Percentiles rank a stretch among this genome's conserved stretches.
Evolutionary conservation across 1,284 basidiomycete genomes (phyloP).

Genomic region (Megacollybia platyphylla): DNA sequence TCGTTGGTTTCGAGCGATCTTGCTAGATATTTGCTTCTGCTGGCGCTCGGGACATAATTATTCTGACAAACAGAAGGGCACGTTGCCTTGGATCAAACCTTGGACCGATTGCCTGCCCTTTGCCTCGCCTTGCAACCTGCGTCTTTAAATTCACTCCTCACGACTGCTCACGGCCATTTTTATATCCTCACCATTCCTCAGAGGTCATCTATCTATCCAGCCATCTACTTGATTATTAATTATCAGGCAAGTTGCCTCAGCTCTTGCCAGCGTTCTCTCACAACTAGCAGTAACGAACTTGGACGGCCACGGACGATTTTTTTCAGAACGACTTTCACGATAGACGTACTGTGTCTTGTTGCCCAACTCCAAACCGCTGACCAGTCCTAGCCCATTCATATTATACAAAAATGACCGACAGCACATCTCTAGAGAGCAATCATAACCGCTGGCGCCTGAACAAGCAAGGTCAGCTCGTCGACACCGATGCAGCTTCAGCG

Average conservation of each 20-base stretch:
- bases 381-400: conserved; percentile 19
- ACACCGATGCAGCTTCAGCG: conserved; percentile 33
- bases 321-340: conserved; percentile 22
- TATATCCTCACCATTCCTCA: conserved; percentile 42
- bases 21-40: neutral
- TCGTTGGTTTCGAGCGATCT: too few relatives aligned
- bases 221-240: conserved; percentile 20
- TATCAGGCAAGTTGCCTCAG: conserved; percentile 24
- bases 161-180: conserved; percentile 33
- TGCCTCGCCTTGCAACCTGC: conserved; percentile 32
- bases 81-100: conserved; percentile 59
- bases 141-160: conserved; percentile 25
- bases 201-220: conserved; percentile 32
- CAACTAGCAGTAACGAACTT: conserved; percentile 45
- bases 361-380: conserved; percentile 9
- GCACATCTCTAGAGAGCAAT: conserved; percentile 17
- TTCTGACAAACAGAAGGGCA: conserved; percentile 30
- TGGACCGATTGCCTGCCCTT: conserved; percentile 39
- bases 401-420: conserved; percentile 28
- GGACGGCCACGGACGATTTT: conserved; percentile 24
- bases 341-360: conserved; percentile 24
- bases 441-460: conserved; percentile 50
- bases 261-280: conserved; percentile 13
- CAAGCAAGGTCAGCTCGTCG: conserved; percentile 47
- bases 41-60: conserved; percentile 11